These are phyloP conservation scores for Penicillium angulare DNA, from an alignment of 495 filamentous ascomycete genomes.

Conservation along the genomic window DNA sequence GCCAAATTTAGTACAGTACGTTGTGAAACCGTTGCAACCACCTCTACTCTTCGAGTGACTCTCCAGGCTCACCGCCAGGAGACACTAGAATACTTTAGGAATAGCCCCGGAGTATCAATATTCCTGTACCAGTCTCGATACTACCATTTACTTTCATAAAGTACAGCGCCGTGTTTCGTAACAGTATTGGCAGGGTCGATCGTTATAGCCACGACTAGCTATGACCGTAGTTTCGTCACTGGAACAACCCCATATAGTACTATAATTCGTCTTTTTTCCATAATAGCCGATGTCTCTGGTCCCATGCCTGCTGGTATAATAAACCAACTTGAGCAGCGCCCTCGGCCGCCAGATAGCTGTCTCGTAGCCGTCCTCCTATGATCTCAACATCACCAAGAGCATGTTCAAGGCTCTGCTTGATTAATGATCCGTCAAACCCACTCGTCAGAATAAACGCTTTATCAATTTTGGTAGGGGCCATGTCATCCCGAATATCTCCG, in stretches of 20 bases:
- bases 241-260: not conserved
- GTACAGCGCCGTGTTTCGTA: too few species aligned
- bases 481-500: conserved; percentile 4
- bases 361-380: conserved; percentile 6
- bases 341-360: conserved; percentile 3
- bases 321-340: conserved; percentile 7
- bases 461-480: conserved; percentile 3
- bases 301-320: conserved; percentile 6
- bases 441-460: conserved; percentile 6
- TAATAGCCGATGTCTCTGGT: conserved; percentile 3
- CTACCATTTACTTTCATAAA: too few species aligned
- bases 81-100: not conserved
- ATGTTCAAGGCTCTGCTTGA: conserved; percentile 5
- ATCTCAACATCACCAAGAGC: conserved; percentile 7
- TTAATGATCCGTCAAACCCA: conserved; percentile 3
- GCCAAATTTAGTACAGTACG: too few species aligned
- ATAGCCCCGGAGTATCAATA: conserved; percentile 1
- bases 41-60: conserved; percentile 4
- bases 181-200: not conserved
- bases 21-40: conserved; percentile 1
- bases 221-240: not conserved
- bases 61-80: not conserved
- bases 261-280: conserved; percentile 1
- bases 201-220: not conserved
- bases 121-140: not conserved